Evolutionary conservation across 2,329 filamentous ascomycete genomes (phyloP), one percentile per base, ranked within the genome.

Genomic region (Alternaria ethzedia): DNA sequence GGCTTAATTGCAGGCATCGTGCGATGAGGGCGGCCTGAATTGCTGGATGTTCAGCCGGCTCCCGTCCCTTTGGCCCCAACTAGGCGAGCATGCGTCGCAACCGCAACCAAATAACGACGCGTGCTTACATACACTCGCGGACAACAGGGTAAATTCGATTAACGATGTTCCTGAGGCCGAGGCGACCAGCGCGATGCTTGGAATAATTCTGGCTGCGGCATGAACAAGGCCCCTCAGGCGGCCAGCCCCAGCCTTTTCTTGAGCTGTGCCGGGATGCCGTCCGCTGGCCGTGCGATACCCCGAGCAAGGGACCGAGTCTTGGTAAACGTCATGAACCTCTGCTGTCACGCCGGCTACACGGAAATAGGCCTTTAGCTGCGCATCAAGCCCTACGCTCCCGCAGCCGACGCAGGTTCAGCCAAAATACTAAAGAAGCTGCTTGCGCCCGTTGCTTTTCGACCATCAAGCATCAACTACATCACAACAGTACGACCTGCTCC

Each of bases 61-160:
- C 17, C 49, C 28, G 49, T 52, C 28, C 4, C 49, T 17, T 15
- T 12, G 49, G 20, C 32, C 28, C 28, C 49, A 25, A 52, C 49
- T 52, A 25, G 20, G 28, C 49, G 30, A 58, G 56, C 56, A 51
- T 47, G 56, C 50, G 56, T 52, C 30, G 56, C 46, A 32, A 51
- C 13, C 20, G 25, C 32, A 36, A 36, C 32, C 32, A 26, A 23
- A 43, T n/a, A 21, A 50, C 21, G 44, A 23, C n/a, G n/a, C n/a
- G n/a, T 36, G 45, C 46, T 26, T 58, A 44, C 21, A 52, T 21
- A 23, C 20, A 10, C 20, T 30, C 49, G 20, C 36, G n/a, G 15
- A 17, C 36, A 52, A 41, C 49, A 52, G 17, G 49, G 36, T 21
- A 32, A 15, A 17, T 52, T 6, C 13, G 30, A 36, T 15, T n/a